Evolutionary conservation across 805 yeast genomes (phyloP), one percentile per base, ranked within the genome.

Genomic region (Saccharomycopsis babjevae): DNA sequence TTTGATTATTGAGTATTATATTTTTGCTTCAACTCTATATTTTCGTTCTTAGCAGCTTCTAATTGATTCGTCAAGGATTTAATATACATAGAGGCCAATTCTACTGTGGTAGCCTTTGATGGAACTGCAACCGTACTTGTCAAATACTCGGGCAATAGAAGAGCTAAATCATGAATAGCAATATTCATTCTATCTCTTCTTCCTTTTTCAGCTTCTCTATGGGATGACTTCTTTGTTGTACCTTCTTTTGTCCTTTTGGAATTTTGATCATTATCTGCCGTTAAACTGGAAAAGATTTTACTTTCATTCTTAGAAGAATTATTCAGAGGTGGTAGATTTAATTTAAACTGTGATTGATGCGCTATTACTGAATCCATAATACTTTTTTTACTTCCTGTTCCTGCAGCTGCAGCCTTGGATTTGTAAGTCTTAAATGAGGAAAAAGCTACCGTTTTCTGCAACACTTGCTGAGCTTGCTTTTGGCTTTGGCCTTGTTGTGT

Each of bases 201-300:
- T 16, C 97, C 98, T 72, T 94, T 97, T 73, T 93, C 99, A 0
- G 99, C 98, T 16, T 89, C 79, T 70, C 93, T 92, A 72, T 93
- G 99, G 0, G 75, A 72, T 32, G 74, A 72, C 55, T 74, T 75
- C 61, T 72, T 71, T 8, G 39, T 66, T 25, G 61, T n/a, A 15
- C 54, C 40, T 36, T 34, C 42, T 36, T 34, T 54, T 32, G 10
- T 2, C 13, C 22, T 46, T 11, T 22, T 46, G 8, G 52, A 22
- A 16, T 11, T 46, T 7, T 22, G 22, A 25, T 46, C 52, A 22
- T 28, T 10, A 46, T 46, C 52, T 6, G 32, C 10, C 3, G 52
- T 20, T 7, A 22, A 5, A n/a, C 38, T 56, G 11, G 16, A 55
- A 22, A n/a, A 25, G 22, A 18, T 34, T 10, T 38, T 36, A 38